Evolutionary conservation across 176 grass and related monocot genomes (phyloP), one percentile per base, ranked within the genome.

Genomic region (Bothriochloa decipiens): DNA sequence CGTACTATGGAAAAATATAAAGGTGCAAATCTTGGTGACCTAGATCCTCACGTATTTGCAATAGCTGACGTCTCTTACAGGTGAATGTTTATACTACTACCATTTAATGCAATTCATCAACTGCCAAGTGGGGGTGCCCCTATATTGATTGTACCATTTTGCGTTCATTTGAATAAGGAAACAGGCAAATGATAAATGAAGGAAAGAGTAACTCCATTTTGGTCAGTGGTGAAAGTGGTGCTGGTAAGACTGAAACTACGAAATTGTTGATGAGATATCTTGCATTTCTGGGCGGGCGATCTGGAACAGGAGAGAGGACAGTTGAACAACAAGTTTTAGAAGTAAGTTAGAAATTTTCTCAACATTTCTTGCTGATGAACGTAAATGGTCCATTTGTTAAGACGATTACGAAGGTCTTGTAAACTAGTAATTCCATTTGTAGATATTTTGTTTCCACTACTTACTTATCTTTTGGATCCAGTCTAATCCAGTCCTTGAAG

Each of bases 401-500:
- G 58, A 76, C 57, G 11, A 76, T 41, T n/a, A 71, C 45, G 46
- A 75, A 58, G 66, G 40, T 58, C 47, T 81, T 62, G 8, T 20
- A 17, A 84, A 72, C 42, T 36, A 63, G 36, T 5, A 53, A 83
- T 79, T 90, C 66, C 17, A 83, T 62, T 72, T 77, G 23, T 32
- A 46, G 52, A 39, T 81, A 78, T 23, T 77, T n/a, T n/a, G 27
- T 49, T 80, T 64, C 12, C 58, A 20, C 25, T 71, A 62, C 76
- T 76, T 35, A 67, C 50, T 94, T 60, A 52, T 76, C 13, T 80
- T 74, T 65, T 78, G n/a, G 33, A 72, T 86, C 39, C 83, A 95
- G 96, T 99, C 96, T 58, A 99, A 99, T 67, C 96, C 96, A 81
- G 93, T 99, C 70, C 96, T 99, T 83, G 96, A 99, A 99, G 96